Conservation (phyloP, 164 flowering plant species). For the Malania oleifera region DNA sequence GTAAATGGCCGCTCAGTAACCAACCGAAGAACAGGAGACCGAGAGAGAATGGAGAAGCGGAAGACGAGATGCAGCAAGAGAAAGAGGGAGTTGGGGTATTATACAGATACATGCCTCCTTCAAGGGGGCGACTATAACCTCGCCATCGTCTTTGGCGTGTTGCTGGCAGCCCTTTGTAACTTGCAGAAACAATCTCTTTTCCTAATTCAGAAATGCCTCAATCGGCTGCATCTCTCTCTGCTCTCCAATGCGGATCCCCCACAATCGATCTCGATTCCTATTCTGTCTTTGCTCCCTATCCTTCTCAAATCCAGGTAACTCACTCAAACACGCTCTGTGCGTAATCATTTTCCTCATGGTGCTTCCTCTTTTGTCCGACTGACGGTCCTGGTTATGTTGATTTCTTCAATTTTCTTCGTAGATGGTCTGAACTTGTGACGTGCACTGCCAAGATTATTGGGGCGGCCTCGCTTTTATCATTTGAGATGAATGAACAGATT, state of each 20-base stretch:
- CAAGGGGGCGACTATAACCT: too few relatives aligned
- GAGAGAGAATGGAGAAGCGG: too few relatives aligned
- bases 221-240: conserved; percentile 23
- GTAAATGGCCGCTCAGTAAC: too few relatives aligned
- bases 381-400: background rate
- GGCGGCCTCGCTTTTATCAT: conserved; percentile 34
- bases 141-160: conserved; percentile 22
- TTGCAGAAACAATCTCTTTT: background rate
- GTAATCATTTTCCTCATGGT: background rate
- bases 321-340: too few relatives aligned
- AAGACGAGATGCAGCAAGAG: too few relatives aligned
- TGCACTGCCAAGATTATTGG: conserved; percentile 45
- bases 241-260: conserved; percentile 7
- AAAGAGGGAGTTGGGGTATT: too few relatives aligned
- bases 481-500: conserved; percentile 43
- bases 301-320: conserved; percentile 37
- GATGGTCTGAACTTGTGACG: conserved; percentile 22
- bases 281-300: conserved; percentile 39
- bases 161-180: conserved; percentile 33
- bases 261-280: conserved; percentile 11
- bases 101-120: too few relatives aligned
- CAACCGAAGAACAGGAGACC: too few relatives aligned
- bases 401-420: conserved; percentile 11
- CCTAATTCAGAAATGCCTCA: conserved; percentile 26
- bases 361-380: background rate